Evolutionary conservation across 73 alveolate genomes (phyloP).

Genomic region (Tetrahymena elliotti): DNA sequence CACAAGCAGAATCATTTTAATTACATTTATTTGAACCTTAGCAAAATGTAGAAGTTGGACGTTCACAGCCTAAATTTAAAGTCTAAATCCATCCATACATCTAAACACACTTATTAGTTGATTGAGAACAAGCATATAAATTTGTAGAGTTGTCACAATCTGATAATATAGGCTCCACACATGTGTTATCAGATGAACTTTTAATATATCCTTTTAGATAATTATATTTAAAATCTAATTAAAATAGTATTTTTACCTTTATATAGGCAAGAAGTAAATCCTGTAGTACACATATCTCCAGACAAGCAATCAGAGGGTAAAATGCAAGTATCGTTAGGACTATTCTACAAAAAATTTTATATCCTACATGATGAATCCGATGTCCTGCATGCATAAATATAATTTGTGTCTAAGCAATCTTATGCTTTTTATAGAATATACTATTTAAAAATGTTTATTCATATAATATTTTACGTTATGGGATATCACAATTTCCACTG

Average conservation of each 20-base stretch:
- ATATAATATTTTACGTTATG: background rate
- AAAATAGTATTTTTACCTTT: background rate
- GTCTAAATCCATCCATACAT: background rate
- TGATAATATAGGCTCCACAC: background rate
- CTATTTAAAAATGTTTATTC: no score
- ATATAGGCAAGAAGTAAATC: background rate
- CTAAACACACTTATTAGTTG: background rate
- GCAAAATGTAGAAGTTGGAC: background rate
- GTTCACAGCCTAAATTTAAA: background rate
- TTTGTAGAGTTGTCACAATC: background rate
- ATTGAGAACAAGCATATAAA: background rate
- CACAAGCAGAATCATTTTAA: background rate
- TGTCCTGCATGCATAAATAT: background rate
- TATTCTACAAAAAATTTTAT: background rate
- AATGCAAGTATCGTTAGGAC: background rate
- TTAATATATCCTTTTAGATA: background rate
- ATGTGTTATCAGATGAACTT: background rate
- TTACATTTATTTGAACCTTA: background rate
- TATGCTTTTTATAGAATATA: background rate
- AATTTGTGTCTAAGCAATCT: background rate
- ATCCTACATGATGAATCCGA: background rate
- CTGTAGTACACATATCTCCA: background rate
- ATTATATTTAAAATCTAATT: no score
- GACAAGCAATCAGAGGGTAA: background rate
- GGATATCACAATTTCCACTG: background rate